Base-by-base conservation (phyloP, 257 asterid species). In the Cynanchum wilfordii region DNA sequence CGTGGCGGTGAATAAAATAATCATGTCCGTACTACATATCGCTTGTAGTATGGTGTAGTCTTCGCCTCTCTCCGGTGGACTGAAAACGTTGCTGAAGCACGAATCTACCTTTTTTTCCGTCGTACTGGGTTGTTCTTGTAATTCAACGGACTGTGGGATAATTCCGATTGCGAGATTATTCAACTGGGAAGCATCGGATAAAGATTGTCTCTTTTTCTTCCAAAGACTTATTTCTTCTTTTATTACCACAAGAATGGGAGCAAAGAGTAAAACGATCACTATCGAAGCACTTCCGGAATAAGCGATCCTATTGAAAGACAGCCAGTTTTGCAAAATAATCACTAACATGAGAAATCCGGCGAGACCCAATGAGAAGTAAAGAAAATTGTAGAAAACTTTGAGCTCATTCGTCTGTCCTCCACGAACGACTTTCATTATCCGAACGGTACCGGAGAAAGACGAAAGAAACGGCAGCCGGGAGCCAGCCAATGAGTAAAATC, bases 401-500 rank as follows among this genome's bases (percentile, higher is more conserved):
- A 80, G 77, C 76, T 87, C 91, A 25, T 75, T 82, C 1, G 54
- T 66, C 66, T 83, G 88, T 22, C 38, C 38, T 3, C 38, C 38
- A 33, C 82, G 65, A 56, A 76, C 71, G 0, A 82, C 80, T 51
- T 75, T 84, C 77, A 83, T 70, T 29, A 75, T 71, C 13, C 92
- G 79, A 49, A 89, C 52, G 1, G 86, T 80, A 20, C 86, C 86
- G 33, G 5, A 85, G 85, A 24, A 87, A 89, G 22, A 85, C 58
- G 66, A 72, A 36, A 0, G 89, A 83, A 10, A 89, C 87, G 13
- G 84, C 87, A 3, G 92, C 84, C 3, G 95, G 95, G 24, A 89
- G 83, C 90, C 90, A 87, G 0, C 82, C 92, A 57, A 89, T 84
- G 25, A 89, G 79, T 10, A 89, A 57, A 10, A 89, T 82, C 24